Evolutionary conservation across 495 filamentous ascomycete genomes (phyloP).

Genomic region (Penicillium fimorum): DNA sequence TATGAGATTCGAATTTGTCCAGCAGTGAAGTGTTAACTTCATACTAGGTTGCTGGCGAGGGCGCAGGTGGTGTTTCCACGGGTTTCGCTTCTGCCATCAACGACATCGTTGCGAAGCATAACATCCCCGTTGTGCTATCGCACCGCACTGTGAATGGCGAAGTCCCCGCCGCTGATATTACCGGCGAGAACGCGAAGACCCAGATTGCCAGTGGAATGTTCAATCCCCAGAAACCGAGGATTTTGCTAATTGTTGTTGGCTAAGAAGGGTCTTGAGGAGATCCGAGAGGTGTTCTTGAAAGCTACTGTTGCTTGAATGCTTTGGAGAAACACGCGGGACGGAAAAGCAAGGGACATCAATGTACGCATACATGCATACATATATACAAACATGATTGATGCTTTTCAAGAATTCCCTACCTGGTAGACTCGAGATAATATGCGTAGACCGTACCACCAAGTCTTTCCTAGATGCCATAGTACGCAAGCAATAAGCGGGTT

Average conservation of each 20-base stretch:
- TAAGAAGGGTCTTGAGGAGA: slow-evolving; percentile 23
- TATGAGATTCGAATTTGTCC: background rate
- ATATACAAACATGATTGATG: background rate
- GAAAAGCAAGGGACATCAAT: background rate
- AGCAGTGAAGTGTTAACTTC: background rate
- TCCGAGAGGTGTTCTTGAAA: slow-evolving; percentile 23
- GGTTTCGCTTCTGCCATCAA: slow-evolving; percentile 21
- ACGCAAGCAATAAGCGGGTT: background rate
- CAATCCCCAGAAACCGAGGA: slow-evolving; percentile 31
- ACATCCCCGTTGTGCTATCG: slow-evolving; percentile 28
- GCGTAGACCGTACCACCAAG: too few relatives aligned
- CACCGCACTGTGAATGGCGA: slow-evolving; percentile 33
- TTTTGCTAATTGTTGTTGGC: slow-evolving; percentile 32
- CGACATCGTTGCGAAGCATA: slow-evolving; percentile 16
- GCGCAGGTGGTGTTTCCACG: slow-evolving; percentile 27
- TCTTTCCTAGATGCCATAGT: background rate
- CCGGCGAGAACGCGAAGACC: slow-evolving; percentile 18
- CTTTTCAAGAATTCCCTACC: background rate
- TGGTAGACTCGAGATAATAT: too few relatives aligned
- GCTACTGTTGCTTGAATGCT: slow-evolving; percentile 15
- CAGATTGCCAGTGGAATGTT: slow-evolving; percentile 34
- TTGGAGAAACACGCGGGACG: background rate
- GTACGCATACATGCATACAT: background rate
- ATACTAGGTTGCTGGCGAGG: slow-evolving; percentile 28
- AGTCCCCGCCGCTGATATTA: slow-evolving; percentile 32